These are phyloP conservation scores for Globisporangium radiosum DNA, from an alignment of 352 stramenopile species.

Conservation along the genomic window DNA sequence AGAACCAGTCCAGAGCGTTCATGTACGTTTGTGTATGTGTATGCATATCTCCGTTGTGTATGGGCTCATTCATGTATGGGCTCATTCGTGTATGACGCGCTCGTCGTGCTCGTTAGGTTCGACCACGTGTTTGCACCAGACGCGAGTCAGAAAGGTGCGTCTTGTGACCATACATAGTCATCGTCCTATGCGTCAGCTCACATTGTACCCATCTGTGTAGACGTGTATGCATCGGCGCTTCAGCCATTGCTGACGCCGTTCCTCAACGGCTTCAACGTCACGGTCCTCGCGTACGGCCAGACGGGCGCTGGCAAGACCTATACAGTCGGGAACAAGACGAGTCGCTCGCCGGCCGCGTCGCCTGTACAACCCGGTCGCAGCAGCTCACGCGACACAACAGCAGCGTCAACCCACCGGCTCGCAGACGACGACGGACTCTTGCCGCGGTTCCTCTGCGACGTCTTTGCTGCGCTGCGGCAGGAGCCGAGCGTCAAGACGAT, in stretches of 20 bases:
- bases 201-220: conserved; percentile 1
- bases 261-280: conserved; percentile 56
- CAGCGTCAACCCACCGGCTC: neutral
- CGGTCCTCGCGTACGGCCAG: conserved; percentile 52
- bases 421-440: conserved; percentile 35
- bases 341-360: conserved; percentile 7
- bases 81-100: no score
- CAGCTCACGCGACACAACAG: neutral
- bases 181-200: no score
- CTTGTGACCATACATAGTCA: neutral
- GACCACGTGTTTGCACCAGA: conserved; percentile 51
- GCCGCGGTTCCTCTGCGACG: conserved; percentile 40
- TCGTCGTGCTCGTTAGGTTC: conserved; percentile 19
- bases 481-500: conserved; percentile 33
- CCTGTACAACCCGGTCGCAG: neutral
- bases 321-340: conserved; percentile 39
- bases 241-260: conserved; percentile 41
- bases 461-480: conserved; percentile 33
- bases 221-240: conserved; percentile 31
- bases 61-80: no score
- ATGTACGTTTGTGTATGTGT: conserved; percentile 14
- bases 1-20: conserved; percentile 40
- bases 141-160: conserved; percentile 32
- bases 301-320: conserved; percentile 54
- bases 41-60: no score